Base-by-base conservation (phyloP, 2,329 filamentous ascomycete species). In the Ophiocordyceps camponoti-rufipedis region DNA sequence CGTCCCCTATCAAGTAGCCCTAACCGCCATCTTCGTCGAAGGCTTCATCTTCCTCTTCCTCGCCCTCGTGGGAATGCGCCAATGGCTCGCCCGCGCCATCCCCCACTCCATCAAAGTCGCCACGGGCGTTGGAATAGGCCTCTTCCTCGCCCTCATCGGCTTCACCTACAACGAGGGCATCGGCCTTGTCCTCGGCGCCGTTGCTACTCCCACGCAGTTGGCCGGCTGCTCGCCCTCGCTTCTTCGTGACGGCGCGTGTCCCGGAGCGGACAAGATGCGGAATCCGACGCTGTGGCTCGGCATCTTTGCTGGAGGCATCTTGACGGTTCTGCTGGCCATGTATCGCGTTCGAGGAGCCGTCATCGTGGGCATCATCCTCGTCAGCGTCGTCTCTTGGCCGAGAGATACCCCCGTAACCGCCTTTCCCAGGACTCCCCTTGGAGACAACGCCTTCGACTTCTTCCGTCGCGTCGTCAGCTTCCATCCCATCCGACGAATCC, bases 301-400 rank as follows among this genome's bases (percentile, higher is more conserved):
- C 35, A 87, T 93, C 54, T 91, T 93, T 68, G 84, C 82, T 53
- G 85, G 85, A 41, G 85, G 85, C 48, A 72, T 93, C 50, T 64
- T 93, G 43, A 93, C 85, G 1, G 80, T 80, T 31, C 65, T 91
- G 51, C 66, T 93, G 45, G 83, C 89, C 79, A 74, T 88, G 68
- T 93, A 86, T 61, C 79, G 85, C 18, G 76, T 93, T 61, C 89
- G 89, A 65, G 85, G 85, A 47, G 86, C 86, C 47, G 82, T 94
- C 54, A 87, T 93, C 54, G 73, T 76, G 33, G 86, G 86, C 35
- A 91, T 93, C 51, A 60, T 88, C 28, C 74, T 93, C 28, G 85
- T 93, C 47, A 86, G 81, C 50, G 81, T 93, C 62, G 86, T 91
- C 60, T 93, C 85, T 9, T 94, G 86, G 86, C 86, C 86, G 0